Base-by-base conservation (phyloP, 441 rosid genomes). In the Francoa sonchifolia region DNA sequence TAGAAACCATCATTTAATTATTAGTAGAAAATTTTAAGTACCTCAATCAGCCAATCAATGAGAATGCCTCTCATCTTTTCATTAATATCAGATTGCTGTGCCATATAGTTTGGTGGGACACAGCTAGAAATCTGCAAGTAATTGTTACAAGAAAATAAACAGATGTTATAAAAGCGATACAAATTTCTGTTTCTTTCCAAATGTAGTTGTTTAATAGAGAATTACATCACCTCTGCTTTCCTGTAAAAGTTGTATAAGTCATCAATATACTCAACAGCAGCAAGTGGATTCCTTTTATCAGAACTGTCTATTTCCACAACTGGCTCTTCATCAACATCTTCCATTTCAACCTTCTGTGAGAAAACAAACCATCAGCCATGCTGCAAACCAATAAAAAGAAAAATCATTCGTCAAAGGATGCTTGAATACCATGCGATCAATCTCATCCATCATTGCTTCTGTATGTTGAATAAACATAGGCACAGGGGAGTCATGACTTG, bases 41-140 rank as follows among this genome's bases (percentile, higher is more conserved):
- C 61, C 61, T 56, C 61, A 18, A 56, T 47, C 19, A 56, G 55
- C 61, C 60, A 55, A 41, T 55, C 60, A 15, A 55, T 34, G 34
- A 55, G 60, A 17, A 55, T 55, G 20, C 53, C 45, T 45, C 61
- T 48, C 61, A 56, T 56, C 38, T 56, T 56, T 33, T 56, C 61
- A 18, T 56, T 56, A 21, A 56, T 56, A 40, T 56, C 61, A 10
- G 27, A 30, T 28, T 56, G 61, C n/a, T 34, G 25, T 2, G 40
- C 52, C 61, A 56, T 56, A 35, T 56, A 56, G 39, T 56, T 42
- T 1, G 55, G 39, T 1, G 50, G 25, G 13, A 48, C 61, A 15
- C 61, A 48, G 39, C 61, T 42, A 8, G 37, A 49, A 9, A 18
- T 27, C 61, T 56, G 50, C 34, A 32, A 3, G 6, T 26, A 36